Conservation (phyloP, 257 asterid genomes). For the Rehmannia glutinosa region DNA sequence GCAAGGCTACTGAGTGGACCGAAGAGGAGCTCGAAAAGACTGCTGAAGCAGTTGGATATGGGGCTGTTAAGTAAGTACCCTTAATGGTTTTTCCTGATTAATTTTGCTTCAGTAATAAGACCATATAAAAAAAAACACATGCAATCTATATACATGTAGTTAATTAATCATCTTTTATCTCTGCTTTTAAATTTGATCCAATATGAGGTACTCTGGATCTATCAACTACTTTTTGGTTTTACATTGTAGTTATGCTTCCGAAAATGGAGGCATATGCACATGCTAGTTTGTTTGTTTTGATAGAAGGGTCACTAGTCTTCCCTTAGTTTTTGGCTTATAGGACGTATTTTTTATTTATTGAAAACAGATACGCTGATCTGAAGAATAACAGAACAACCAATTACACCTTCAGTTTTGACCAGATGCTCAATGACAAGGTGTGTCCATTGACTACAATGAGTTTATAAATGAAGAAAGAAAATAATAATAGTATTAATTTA, state of each 20-base stretch:
- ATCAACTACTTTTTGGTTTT: background rate
- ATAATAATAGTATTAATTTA: background rate
- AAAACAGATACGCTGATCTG: constrained; percentile 86
- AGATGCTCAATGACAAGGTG: constrained; percentile 97
- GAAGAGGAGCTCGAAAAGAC: constrained; percentile 83
- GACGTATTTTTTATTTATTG: constrained; percentile 9
- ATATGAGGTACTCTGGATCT: background rate
- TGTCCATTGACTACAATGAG: constrained; percentile 1
- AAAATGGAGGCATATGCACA: constrained; percentile 5
- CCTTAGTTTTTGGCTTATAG: background rate
- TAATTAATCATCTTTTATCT: too few relatives aligned
- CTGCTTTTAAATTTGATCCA: background rate
- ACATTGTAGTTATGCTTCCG: background rate
- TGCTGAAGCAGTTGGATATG: constrained; percentile 98
- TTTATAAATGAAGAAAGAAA: background rate
- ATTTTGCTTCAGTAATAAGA: background rate
- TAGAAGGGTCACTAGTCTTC: background rate
- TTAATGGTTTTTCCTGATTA: constrained; percentile 4
- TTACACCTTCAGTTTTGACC: constrained; percentile 84
- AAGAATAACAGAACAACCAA: constrained; percentile 88
- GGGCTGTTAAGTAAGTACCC: constrained; percentile 81
- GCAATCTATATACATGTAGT: background rate
- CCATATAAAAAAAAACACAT: background rate
- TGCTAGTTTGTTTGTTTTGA: background rate
- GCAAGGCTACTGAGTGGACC: constrained; percentile 74